Evolutionary conservation across 441 rosid species (phyloP), one percentile per base, ranked within the genome.

Genomic region (Arabidopsis hybrid): DNA sequence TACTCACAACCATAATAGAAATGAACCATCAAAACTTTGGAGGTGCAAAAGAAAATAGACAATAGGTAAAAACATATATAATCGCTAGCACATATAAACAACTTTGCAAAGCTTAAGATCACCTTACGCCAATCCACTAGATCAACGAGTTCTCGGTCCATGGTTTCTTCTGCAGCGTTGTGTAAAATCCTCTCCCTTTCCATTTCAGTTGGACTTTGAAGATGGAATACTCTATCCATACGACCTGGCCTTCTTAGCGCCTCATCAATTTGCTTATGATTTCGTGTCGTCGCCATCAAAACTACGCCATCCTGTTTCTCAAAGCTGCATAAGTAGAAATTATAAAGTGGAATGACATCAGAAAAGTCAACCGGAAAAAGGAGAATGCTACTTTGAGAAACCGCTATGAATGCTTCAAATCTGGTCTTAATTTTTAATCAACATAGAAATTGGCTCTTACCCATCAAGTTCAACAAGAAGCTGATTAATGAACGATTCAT

Each of bases 391-490:
- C 34, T 39, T 40, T 75, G 63, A 60, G 57, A 50, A 60, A 42
- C 47, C 9, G 13, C 58, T 17, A 60, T 8, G 31, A 40, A 60
- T 67, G 29, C 52, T 42, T 39, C 58, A 67, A 66, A 9, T 60
- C 3, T 2, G 34, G 47, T 67, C 18, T 72, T 7, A 16, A 13
- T 13, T 17, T 38, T 46, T 26, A 47, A 63, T 52, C 39, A 73
- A 63, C 69, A 52, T 69, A 50, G 63, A 78, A 79, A 31, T 36
- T 39, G 56, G 69, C 29, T 81, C 68, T 85, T 89, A 94, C 98
- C 99, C 99, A 67, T 94, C 99, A 81, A 94, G 97, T 85, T 94
- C 99, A 83, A 95, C 99, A 38, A 95, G 94, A 71, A 95, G 97
- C 83, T 95, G 99, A 79, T 95, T 95, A 64, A 95, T 95, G 78